Base-by-base conservation (phyloP, 2,329 filamentous ascomycete genomes). In the Aspergillus aculeatinus region DNA sequence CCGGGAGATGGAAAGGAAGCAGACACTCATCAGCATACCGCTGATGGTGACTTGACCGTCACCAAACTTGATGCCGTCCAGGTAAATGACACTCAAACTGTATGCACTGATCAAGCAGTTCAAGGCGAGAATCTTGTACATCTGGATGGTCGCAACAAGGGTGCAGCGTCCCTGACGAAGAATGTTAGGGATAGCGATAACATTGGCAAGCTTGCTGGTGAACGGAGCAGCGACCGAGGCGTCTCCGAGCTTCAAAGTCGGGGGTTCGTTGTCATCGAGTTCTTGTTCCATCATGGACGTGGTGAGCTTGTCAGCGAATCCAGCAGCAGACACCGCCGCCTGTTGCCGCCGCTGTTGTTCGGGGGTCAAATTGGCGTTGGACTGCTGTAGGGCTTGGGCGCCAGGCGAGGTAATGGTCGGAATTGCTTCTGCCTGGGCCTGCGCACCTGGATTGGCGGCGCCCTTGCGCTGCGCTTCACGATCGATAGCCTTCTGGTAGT, bases 1-100 rank as follows among this genome's bases (percentile, higher is more conserved):
- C 61, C 95, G 89, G n/a, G 95, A 98, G 71, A 99, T 97, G 63
- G 93, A 97, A 70, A 99, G 81, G 85, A 99, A 99, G 80, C 95
- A 99, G 54, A 99, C 95, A 70, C 93, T 97, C 95, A 99, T 98
- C 76, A 99, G 88, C 91, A 99, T 98, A 68, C 95, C 95, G 69
- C 92, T 97, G 71, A 99, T 98, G 16, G 95, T 99, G 67, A 98
- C 95, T 79, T 99, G 95, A 4, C 93, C 92, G 74, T 99, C 95
- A 59, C 95, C 93, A 74, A 99, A 99, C 81, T 99, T 99, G 83
- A 99, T 99, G 64, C 95, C 95, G 71, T 98, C 94, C 1, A 99
- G 86, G 73, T 99, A 99, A 60, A 99, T 83, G 19, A 99, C 95
- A 76, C 91, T 96, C 73, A 99, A 80, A 77, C 92, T 96, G 86